These are phyloP conservation scores for Tubosaeta sp. DNA, from an alignment of 768 basidiomycete genomes.

Conservation along the genomic window DNA sequence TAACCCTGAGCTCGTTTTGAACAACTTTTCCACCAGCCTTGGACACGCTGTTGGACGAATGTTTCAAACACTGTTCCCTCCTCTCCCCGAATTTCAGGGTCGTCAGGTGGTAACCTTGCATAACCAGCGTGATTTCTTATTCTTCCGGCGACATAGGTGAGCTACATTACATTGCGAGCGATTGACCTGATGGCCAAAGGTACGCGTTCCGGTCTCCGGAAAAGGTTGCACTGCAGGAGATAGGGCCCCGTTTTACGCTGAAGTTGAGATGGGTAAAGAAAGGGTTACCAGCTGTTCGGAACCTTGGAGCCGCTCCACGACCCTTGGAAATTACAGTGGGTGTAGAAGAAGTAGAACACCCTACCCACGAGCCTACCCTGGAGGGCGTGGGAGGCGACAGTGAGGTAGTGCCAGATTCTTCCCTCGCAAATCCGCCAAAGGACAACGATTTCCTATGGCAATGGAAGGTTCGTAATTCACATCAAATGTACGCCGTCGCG, in stretches of 20 bases:
- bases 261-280: constrained; percentile 88
- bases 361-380: constrained; percentile 9
- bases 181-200: constrained; percentile 35
- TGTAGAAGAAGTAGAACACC: constrained; percentile 27
- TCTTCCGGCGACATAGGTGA: constrained; percentile 92
- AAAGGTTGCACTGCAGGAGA: constrained; percentile 92
- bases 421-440: constrained; percentile 46
- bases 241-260: constrained; percentile 94
- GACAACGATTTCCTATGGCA: constrained; percentile 82
- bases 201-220: constrained; percentile 91
- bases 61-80: constrained; percentile 96
- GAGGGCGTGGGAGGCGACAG: constrained; percentile 14
- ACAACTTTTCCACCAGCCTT: constrained; percentile 89
- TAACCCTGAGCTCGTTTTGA: constrained; percentile 91
- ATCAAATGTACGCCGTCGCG: neutral
- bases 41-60: constrained; percentile 92
- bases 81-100: constrained; percentile 91
- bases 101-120: constrained; percentile 96
- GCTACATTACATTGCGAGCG: constrained; percentile 17
- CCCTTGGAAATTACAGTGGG: constrained; percentile 51
- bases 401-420: constrained; percentile 13
- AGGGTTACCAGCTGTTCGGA: constrained; percentile 78
- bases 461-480: constrained; percentile 68
- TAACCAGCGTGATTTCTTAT: constrained; percentile 96
- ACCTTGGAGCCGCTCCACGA: constrained; percentile 59